Evolutionary conservation across 768 basidiomycete species (phyloP).

Genomic region (Russula ochroleuca): DNA sequence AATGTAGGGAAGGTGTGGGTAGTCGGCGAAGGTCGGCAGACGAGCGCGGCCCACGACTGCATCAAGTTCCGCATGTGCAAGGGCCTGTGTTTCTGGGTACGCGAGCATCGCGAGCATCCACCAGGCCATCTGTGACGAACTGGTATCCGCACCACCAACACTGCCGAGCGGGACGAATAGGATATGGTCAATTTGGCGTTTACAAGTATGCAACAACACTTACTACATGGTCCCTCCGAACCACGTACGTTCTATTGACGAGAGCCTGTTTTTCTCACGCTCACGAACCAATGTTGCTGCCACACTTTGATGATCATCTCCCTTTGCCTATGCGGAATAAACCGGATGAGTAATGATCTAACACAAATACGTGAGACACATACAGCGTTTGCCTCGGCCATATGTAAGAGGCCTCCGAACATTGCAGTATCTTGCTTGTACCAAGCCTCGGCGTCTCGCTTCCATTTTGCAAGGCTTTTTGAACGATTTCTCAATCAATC

Average conservation of each 20-base stretch:
- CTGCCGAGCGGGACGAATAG: not conserved
- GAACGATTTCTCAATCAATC: too few relatives aligned
- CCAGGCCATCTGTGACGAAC: not conserved
- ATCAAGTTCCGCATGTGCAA: not conserved
- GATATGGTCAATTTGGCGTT: not conserved
- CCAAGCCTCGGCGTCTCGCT: not conserved
- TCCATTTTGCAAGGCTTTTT: not conserved
- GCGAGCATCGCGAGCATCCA: not conserved
- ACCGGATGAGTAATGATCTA: not conserved
- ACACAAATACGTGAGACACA: not conserved
- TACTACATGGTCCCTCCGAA: not conserved
- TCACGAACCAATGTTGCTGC: not conserved
- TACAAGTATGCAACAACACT: not conserved
- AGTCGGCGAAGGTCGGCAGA: not conserved
- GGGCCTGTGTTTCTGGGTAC: constrained; percentile 1
- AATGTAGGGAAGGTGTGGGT: not conserved
- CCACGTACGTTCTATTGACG: not conserved
- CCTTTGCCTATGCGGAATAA: not conserved
- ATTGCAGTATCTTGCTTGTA: not conserved
- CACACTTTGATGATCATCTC: not conserved
- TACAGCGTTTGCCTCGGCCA: not conserved
- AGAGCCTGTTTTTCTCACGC: not conserved
- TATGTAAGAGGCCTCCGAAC: not conserved
- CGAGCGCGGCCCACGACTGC: not conserved
- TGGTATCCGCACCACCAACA: not conserved